Conservation (phyloP, 257 asterid species). For the Cordia subcordata region DNA sequence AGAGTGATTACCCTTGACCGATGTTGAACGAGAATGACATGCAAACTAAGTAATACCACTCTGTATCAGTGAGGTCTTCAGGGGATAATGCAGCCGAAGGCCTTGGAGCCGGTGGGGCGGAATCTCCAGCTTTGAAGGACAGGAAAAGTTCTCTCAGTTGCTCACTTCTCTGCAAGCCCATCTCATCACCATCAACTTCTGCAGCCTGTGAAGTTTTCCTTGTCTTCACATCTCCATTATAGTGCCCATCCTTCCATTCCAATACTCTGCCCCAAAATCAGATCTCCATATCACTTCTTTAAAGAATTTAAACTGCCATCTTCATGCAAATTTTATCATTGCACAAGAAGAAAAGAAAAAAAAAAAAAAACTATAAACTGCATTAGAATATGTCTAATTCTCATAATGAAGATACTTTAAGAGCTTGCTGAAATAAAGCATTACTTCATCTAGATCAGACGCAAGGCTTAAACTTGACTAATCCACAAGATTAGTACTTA, state of each 20-base stretch:
- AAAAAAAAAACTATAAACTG: too few species aligned
- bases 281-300: too few species aligned
- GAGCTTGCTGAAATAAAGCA: too few species aligned
- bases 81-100: slow-evolving; percentile 67
- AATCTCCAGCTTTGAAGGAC: slow-evolving; percentile 63
- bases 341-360: too few species aligned
- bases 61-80: slow-evolving; percentile 76
- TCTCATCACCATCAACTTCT: slow-evolving; percentile 49
- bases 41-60: slow-evolving; percentile 81
- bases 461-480: too few species aligned
- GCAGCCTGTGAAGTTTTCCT: slow-evolving; percentile 70
- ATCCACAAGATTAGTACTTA: background rate
- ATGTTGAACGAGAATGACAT: slow-evolving; percentile 67
- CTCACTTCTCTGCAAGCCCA: slow-evolving; percentile 76
- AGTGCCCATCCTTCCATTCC: slow-evolving; percentile 89
- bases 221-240: slow-evolving; percentile 90
- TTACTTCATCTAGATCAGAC: too few species aligned
- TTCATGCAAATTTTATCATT: too few species aligned
- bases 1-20: slow-evolving; percentile 71
- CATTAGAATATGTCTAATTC: too few species aligned
- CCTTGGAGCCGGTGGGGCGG: slow-evolving; percentile 44
- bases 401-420: too few species aligned
- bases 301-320: too few species aligned
- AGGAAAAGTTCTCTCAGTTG: slow-evolving; percentile 71
- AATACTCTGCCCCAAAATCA: slow-evolving; percentile 47